Base-by-base conservation (phyloP, 805 yeast species). In the Candida boidinii region DNA sequence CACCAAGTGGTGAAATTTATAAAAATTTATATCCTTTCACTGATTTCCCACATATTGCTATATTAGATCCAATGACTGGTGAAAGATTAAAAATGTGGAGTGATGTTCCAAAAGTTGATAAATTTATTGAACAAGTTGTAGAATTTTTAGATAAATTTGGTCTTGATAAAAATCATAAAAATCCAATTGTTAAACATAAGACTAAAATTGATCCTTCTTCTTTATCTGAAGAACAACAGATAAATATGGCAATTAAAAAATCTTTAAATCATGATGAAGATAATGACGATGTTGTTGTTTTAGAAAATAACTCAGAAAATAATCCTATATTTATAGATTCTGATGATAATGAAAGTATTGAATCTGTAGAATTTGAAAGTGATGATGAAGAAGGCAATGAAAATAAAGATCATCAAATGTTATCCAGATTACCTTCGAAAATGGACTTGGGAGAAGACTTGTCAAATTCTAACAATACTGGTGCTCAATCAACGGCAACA, bases 11-110 rank as follows among this genome's bases (percentile, higher is more conserved):
- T 2, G 65, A 66, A 40, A 70, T 68, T 39, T 92, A 85, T 52
- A 46, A 67, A 14, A 77, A 80, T 40, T 79, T 82, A 47, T 88
- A 92, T 53, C 79, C 80, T 3, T 68, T 83, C 29, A 58, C 64
- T 2, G 71, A 68, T 17, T 80, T 62, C 51, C 99, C 99, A 1
- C 96, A 92, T 53, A 77, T 92, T 26, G 83, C 96, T 1, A 83
- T 92, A 25, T 53, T 92, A 31, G 99, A 92, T 49, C 96, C 98
- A 2, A 75, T 88, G 53, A 92, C 98, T 0, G 97, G 97, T 16
- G 99, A 92, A 56, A 68, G 94, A 38, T 70, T 86, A 35, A 70
- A 71, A 43, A 66, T 66, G 33, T 92, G 96, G 95, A 60, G 66
- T n/a, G 73, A 71, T 1, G 78, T 75, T 1, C 94, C 94, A 0